Base-by-base conservation (phyloP, 805 yeast species). In the Saturnispora ahearnii region DNA sequence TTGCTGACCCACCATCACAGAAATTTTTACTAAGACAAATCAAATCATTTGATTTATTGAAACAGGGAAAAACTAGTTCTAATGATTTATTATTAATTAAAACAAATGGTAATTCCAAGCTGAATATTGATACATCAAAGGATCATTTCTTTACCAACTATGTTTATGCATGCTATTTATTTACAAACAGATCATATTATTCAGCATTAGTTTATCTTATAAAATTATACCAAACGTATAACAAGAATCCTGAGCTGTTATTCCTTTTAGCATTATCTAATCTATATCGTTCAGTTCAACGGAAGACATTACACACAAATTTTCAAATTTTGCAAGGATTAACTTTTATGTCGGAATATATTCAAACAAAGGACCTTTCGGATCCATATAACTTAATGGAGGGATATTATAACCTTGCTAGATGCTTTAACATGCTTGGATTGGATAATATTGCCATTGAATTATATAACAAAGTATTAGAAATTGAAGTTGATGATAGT, bases 241-340 rank as follows among this genome's bases (percentile, higher is more conserved):
- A 82, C 41, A 67, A 78, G 40, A 96, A 91, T 55, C 95, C 97
- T 1, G 77, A 88, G 70, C 70, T 93, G 2, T 75, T 87, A 53
- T 71, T 93, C 28, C 66, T 84, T 34, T 70, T 86, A 42, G 97
- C 93, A 0, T 64, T 93, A 38, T 81, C 90, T 0, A 90, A 89
- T 65, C 70, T 90, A 24, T 96, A 91, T 58, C 74, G 98, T 41
- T 85, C 97, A 0, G 83, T 90, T 81, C 98, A 93, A 65, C 73
- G 99, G 54, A 79, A 87, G 51, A 83, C 96, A 4, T 74, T 82
- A 6, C 87, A 88, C 63, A 78, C 97, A 50, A 96, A 91, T 60
- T 73, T 85, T 51, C 97, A 90, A 61, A 72, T 93, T 22, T 68
- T 93, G 1, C 97, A 93, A 60, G 97, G 96, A 0, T 67, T 93